phyloP scores from a whole-genome alignment of 2,329 filamentous ascomycete genomes.

The Aspergillus pseudoviridinutans region DNA sequence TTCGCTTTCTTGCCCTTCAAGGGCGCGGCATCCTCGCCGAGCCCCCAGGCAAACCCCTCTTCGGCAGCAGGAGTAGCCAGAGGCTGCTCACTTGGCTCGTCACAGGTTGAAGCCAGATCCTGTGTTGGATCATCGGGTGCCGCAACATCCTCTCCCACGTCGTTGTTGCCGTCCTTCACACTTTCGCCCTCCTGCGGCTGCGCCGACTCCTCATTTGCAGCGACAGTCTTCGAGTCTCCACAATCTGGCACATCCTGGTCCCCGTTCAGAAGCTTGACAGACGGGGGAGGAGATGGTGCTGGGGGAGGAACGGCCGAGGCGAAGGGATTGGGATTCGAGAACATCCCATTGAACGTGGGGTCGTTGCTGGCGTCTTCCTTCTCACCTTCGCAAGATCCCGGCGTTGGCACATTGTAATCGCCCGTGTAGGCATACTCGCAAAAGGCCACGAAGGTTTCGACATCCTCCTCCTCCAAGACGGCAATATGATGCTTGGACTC shows the following conservation, averaged over 20 bases:
- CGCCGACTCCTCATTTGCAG: not conserved
- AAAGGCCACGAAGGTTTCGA: slow-evolving; percentile 47
- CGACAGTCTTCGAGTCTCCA: slow-evolving; percentile 8
- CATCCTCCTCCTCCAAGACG: slow-evolving; percentile 45
- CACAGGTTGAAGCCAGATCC: not conserved
- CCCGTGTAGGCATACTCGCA: slow-evolving; percentile 50
- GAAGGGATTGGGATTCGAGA: slow-evolving; percentile 21
- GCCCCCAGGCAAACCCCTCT: slow-evolving; percentile 1
- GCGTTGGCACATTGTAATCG: slow-evolving; percentile 40
- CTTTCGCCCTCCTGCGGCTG: not conserved
- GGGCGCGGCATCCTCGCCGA: not conserved
- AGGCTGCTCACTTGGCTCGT: slow-evolving; percentile 2
- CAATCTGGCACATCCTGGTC: not conserved
- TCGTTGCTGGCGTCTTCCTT: slow-evolving; percentile 12
- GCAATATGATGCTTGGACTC: slow-evolving; percentile 43
- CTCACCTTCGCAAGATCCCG: slow-evolving; percentile 19
- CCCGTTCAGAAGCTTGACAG: not conserved
- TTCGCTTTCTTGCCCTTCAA: slow-evolving; percentile 24
- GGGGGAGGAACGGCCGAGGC: slow-evolving; percentile 25
- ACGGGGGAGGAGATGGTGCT: slow-evolving; percentile 28
- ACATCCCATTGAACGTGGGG: slow-evolving; percentile 12
- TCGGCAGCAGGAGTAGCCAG: slow-evolving; percentile 1
- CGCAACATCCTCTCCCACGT: not conserved
- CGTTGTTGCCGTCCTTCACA: not conserved
- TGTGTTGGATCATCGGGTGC: slow-evolving; percentile 5